Evolutionary conservation across 2,329 filamentous ascomycete species (phyloP).

Genomic region (Diaporthe vexans): DNA sequence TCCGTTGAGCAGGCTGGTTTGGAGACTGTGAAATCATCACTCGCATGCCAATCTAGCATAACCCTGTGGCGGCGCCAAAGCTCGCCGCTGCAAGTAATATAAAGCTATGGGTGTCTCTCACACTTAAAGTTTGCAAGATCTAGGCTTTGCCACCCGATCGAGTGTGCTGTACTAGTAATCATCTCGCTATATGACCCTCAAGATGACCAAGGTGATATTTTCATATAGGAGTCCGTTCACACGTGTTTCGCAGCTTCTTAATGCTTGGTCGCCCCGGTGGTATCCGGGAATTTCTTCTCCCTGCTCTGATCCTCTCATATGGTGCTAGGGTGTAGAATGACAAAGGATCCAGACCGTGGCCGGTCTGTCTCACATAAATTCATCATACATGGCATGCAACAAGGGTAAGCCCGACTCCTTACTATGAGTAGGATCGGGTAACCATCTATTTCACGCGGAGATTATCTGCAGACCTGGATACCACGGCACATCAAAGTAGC

Average conservation of each 20-base stretch:
- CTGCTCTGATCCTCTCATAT: neutral
- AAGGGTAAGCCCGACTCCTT: neutral
- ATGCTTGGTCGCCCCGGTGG: neutral
- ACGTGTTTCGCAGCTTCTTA: neutral
- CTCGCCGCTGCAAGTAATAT: neutral
- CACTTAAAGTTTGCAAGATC: neutral
- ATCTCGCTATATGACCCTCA: neutral
- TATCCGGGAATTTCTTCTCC: neutral
- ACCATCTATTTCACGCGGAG: neutral
- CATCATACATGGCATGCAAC: neutral
- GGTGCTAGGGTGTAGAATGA: neutral
- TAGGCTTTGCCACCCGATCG: neutral
- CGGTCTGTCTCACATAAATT: constrained; percentile 21
- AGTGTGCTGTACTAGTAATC: neutral
- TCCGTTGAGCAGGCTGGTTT: neutral
- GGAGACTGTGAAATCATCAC: neutral
- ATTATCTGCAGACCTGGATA: neutral
- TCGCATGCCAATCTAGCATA: neutral
- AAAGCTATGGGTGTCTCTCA: neutral
- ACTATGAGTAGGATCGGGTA: neutral
- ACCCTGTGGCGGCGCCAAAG: neutral
- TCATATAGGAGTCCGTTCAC: neutral
- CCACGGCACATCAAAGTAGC: neutral
- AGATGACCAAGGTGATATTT: constrained; percentile 1
- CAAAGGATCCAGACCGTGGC: neutral